These are phyloP conservation scores for Beauveria brongniartii DNA, from an alignment of 2,329 filamentous ascomycete genomes.

Conservation along the genomic window DNA sequence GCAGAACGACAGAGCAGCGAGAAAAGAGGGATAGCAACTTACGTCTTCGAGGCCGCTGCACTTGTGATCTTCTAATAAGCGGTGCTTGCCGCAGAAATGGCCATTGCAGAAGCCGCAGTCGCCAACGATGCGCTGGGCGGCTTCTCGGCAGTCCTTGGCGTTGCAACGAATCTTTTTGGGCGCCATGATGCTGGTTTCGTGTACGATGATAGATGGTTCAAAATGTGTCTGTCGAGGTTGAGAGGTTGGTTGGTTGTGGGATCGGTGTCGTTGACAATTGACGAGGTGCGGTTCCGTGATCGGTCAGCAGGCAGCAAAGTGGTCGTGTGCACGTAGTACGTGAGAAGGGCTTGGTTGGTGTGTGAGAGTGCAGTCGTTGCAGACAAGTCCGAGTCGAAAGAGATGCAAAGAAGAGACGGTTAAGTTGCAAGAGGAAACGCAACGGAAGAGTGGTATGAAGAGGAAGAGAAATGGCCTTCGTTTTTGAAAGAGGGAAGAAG, in stretches of 20 bases:
- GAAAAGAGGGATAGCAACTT: conserved; percentile 26
- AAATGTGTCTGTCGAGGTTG: background rate
- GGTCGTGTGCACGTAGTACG: conserved; percentile 1
- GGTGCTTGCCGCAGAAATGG: conserved; percentile 91
- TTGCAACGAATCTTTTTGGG: conserved; percentile 77
- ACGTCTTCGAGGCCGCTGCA: conserved; percentile 87
- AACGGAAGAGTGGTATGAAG: background rate
- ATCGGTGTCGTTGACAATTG: background rate
- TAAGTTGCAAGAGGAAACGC: background rate
- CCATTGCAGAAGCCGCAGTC: conserved; percentile 94
- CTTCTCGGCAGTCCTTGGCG: conserved; percentile 81
- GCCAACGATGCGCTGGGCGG: conserved; percentile 86
- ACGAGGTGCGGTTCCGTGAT: conserved; percentile 1
- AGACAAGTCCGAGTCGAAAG: background rate
- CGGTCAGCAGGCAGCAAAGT: conserved; percentile 1
- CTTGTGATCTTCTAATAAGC: conserved; percentile 88
- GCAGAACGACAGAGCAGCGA: background rate
- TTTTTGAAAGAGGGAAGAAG: conserved; percentile 2
- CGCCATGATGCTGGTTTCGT: conserved; percentile 40
- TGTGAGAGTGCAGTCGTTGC: background rate
- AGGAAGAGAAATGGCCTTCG: background rate
- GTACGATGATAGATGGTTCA: background rate
- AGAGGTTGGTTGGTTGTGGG: background rate
- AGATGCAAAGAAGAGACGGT: background rate
- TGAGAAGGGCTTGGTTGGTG: background rate